A percentile compares a stretch with the other conserved stretches of the same genome.
Evolutionary conservation across 208 protist genomes (phyloP).

Genomic region (Leishmania aethiopica): DNA sequence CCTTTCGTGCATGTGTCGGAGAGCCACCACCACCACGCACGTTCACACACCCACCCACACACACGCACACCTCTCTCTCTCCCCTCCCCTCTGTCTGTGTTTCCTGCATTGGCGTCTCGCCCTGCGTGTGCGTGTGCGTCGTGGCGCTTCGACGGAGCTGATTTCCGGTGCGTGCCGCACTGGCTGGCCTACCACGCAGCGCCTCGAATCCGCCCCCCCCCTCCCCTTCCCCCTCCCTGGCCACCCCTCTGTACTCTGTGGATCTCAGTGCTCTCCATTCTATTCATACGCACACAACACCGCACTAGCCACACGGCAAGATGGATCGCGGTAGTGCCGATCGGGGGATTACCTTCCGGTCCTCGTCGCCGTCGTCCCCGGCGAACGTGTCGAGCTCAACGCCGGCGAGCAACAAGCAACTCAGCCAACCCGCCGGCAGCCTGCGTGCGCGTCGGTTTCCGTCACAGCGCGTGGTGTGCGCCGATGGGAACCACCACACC

Average conservation of each 20-base stretch:
- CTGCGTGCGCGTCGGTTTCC: constrained; percentile 38
- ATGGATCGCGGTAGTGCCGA: not conserved
- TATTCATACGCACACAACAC: not conserved
- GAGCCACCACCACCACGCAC: not conserved
- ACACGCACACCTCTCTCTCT: not conserved
- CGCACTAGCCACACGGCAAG: not conserved
- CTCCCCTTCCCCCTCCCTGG: not conserved
- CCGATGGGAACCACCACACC: not conserved
- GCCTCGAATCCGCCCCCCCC: too few relatives aligned
- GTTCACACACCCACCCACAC: not conserved
- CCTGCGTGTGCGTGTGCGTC: not conserved
- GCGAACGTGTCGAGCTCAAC: not conserved
- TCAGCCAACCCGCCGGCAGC: constrained; percentile 17
- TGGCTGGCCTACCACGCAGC: not conserved
- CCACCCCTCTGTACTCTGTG: not conserved
- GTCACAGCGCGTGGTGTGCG: constrained; percentile 2
- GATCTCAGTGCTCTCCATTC: too few relatives aligned
- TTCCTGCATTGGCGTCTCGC: not conserved
- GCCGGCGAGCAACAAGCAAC: not conserved
- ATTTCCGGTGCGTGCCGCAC: too few relatives aligned
- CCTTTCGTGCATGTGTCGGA: not conserved
- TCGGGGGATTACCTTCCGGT: not conserved
- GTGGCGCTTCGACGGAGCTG: not conserved
- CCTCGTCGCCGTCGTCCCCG: not conserved
- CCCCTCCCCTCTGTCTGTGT: not conserved